These are phyloP conservation scores for Pugionium dolabratum DNA, from an alignment of 345 rosid species.

Conservation along the genomic window DNA sequence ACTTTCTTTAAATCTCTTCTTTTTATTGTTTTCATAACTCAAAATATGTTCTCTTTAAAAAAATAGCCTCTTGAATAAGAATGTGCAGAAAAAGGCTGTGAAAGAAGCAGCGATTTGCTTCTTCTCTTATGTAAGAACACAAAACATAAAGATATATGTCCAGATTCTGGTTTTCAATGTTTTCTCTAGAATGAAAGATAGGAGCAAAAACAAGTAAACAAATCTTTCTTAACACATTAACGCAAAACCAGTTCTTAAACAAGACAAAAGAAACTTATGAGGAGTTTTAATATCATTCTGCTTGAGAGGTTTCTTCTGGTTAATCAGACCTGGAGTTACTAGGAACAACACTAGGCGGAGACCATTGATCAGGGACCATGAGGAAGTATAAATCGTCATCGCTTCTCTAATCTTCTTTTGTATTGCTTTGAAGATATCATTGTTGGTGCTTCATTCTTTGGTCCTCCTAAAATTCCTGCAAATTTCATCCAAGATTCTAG, in stretches of 20 bases:
- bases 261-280: too few species aligned
- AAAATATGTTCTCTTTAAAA: conserved; percentile 25
- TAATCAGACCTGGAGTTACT: conserved; percentile 61
- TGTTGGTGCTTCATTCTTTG: conserved; percentile 74
- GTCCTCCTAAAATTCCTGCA: conserved; percentile 90
- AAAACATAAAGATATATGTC: conserved; percentile 23
- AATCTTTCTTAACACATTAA: neutral
- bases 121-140: conserved; percentile 40
- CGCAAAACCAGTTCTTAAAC: too few species aligned
- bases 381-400: conserved; percentile 76
- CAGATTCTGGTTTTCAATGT: conserved; percentile 26
- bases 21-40: neutral
- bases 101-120: conserved; percentile 42
- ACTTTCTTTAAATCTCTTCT: conserved; percentile 22
- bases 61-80: conserved; percentile 36
- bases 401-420: conserved; percentile 97
- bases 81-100: conserved; percentile 33
- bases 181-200: too few species aligned
- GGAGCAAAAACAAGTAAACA: neutral
- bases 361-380: conserved; percentile 98
- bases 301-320: conserved; percentile 59
- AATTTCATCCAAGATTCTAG: conserved; percentile 94
- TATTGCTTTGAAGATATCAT: conserved; percentile 95
- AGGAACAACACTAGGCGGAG: conserved; percentile 56
- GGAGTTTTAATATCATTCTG: neutral